These are phyloP conservation scores for Erythrobasidium yunnanense DNA, from an alignment of 768 basidiomycete genomes.

Conservation along the genomic window DNA sequence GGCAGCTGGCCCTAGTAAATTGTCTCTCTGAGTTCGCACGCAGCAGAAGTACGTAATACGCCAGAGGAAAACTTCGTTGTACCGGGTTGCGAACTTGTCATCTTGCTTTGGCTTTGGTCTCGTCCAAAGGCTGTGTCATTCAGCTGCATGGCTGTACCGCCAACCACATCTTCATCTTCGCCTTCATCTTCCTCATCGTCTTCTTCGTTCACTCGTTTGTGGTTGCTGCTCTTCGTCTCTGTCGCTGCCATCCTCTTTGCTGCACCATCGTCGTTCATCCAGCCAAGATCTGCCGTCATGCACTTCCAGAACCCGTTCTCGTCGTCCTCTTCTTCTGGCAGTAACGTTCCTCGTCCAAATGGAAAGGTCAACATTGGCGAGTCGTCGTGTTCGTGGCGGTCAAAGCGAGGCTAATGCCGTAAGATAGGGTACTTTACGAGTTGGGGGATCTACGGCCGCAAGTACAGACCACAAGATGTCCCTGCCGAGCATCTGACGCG, in stretches of 20 bases:
- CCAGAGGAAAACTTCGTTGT: no score
- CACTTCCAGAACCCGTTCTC: conserved; percentile 25
- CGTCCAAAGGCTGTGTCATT: no score
- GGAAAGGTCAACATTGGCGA: conserved; percentile 23
- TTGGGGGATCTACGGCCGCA: conserved; percentile 68
- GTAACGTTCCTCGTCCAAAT: background rate
- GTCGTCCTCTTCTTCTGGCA: background rate
- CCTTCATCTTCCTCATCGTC: no score
- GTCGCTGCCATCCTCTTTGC: background rate
- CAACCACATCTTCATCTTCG: no score
- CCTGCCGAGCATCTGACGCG: conserved; percentile 69
- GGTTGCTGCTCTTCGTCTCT: background rate
- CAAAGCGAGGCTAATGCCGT: background rate
- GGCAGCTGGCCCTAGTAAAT: background rate
- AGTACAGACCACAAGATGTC: conserved; percentile 74
- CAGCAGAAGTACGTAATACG: background rate
- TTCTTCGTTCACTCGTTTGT: no score
- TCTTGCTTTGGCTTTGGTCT: no score
- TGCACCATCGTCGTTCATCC: background rate
- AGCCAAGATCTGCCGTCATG: conserved; percentile 8
- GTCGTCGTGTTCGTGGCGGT: background rate
- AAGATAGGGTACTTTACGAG: conserved; percentile 32
- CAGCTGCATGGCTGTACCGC: no score
- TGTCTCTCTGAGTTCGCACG: background rate
- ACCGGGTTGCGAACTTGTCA: no score